phyloP scores from a whole-genome alignment of 2,329 filamentous ascomycete genomes.

The Clarireedia sp. region DNA sequence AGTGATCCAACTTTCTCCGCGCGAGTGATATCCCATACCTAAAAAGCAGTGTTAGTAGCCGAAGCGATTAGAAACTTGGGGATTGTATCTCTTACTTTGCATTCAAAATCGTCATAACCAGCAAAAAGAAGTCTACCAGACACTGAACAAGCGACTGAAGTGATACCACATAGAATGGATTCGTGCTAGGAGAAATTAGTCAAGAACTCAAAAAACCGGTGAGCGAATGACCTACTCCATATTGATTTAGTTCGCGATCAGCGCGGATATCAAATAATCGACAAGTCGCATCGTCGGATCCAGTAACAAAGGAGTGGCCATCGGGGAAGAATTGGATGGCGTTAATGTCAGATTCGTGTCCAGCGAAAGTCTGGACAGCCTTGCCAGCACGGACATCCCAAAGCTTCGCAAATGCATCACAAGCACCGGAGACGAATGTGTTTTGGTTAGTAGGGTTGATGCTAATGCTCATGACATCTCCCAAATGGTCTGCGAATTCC shows the following conservation, averaged over 20 bases:
- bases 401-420: conserved; percentile 95
- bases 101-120: conserved; percentile 98
- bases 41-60: conserved; percentile 10
- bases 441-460: conserved; percentile 99
- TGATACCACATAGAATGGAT: conserved; percentile 95
- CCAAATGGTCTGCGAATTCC: conserved; percentile 95
- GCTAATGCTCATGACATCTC: conserved; percentile 99
- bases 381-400: conserved; percentile 99
- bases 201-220: conserved; percentile 10
- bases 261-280: conserved; percentile 96
- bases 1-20: conserved; percentile 96
- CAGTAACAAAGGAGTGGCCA: conserved; percentile 95
- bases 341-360: conserved; percentile 98
- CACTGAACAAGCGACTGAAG: conserved; percentile 94
- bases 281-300: conserved; percentile 95
- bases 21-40: conserved; percentile 97
- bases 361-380: conserved; percentile 96
- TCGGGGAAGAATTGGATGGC: conserved; percentile 99
- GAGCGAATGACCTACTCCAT: conserved; percentile 45
- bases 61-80: background rate
- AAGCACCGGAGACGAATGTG: conserved; percentile 98
- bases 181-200: conserved; percentile 59
- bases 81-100: conserved; percentile 65
- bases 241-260: conserved; percentile 68
- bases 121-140: conserved; percentile 92